Percentiles rank a stretch among this genome's conserved stretches.
These are phyloP conservation scores for Yamadazyma oceani DNA, from an alignment of 1,139 yeast genomes.

Conservation along the genomic window DNA sequence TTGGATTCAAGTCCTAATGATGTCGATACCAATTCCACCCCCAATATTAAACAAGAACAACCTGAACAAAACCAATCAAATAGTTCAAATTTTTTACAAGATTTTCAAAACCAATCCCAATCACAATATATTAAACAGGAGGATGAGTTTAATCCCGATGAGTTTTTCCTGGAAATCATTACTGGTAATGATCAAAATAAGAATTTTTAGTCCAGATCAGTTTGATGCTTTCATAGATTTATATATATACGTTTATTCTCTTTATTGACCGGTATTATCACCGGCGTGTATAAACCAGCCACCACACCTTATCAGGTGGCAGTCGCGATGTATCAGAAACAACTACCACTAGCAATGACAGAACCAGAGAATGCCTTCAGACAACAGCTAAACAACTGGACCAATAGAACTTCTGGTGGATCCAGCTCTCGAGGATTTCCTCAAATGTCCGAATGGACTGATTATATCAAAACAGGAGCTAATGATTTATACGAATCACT, in stretches of 20 bases:
- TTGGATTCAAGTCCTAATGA: not conserved
- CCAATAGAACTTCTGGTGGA: constrained; percentile 19
- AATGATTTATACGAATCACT: constrained; percentile 41
- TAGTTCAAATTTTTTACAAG: constrained; percentile 16
- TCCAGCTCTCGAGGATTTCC: constrained; percentile 20
- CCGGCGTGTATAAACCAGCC: no score
- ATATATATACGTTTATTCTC: not conserved
- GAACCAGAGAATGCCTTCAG: constrained; percentile 45
- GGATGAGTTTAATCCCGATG: constrained; percentile 23
- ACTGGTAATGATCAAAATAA: constrained; percentile 12
- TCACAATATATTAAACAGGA: constrained; percentile 15
- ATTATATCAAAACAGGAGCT: constrained; percentile 44
- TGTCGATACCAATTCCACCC: not conserved
- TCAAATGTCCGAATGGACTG: constrained; percentile 45
- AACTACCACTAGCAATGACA: constrained; percentile 22
- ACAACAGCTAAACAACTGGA: constrained; percentile 45
- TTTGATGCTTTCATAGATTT: not conserved
- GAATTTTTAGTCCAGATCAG: not conserved
- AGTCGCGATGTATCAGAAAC: not conserved
- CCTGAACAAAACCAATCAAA: no score
- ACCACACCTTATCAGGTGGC: not conserved
- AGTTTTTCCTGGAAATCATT: constrained; percentile 20
- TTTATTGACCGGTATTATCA: no score
- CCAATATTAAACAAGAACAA: not conserved
- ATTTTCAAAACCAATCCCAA: constrained; percentile 16